Conservation (phyloP, 768 basidiomycete genomes). For the Fistulinella prunicolor region DNA sequence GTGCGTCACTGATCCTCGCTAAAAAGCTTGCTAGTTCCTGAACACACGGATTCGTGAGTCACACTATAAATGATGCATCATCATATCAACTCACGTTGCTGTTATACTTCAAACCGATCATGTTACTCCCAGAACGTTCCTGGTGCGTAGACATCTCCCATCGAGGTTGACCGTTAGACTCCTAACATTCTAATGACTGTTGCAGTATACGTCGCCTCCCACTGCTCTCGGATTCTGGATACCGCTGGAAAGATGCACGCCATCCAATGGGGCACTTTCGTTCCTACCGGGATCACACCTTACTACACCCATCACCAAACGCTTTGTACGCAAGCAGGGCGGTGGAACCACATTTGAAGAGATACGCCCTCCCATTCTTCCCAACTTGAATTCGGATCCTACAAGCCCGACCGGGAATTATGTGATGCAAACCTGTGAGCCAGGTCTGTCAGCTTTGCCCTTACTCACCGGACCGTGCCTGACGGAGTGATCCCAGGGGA, state of each 20-base stretch:
- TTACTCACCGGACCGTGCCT: not conserved
- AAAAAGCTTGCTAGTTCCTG: slow-evolving; percentile 53
- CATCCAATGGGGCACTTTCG: slow-evolving; percentile 78
- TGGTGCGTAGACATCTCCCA: slow-evolving; percentile 43
- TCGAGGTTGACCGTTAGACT: not conserved
- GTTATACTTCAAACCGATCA: not conserved
- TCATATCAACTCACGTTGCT: not conserved
- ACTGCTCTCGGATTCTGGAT: slow-evolving; percentile 97
- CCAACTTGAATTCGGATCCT: slow-evolving; percentile 4
- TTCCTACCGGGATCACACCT: slow-evolving; percentile 92
- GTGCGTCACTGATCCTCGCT: not conserved
- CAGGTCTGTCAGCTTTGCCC: slow-evolving; percentile 45
- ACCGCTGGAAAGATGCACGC: slow-evolving; percentile 85
- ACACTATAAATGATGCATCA: not conserved
- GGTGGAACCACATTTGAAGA: slow-evolving; percentile 86
- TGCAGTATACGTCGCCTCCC: slow-evolving; percentile 87
- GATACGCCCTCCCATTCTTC: slow-evolving; percentile 37
- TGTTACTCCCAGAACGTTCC: slow-evolving; percentile 54
- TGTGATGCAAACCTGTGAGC: slow-evolving; percentile 66
- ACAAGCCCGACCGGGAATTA: slow-evolving; percentile 42
- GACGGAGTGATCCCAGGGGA: slow-evolving; percentile 53
- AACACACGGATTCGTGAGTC: slow-evolving; percentile 91
- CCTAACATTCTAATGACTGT: slow-evolving; percentile 2
- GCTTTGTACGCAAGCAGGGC: slow-evolving; percentile 74
- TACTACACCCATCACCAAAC: slow-evolving; percentile 66